phyloP scores from a whole-genome alignment of 176 grass and related monocot genomes.

The Triticum timopheevii region DNA sequence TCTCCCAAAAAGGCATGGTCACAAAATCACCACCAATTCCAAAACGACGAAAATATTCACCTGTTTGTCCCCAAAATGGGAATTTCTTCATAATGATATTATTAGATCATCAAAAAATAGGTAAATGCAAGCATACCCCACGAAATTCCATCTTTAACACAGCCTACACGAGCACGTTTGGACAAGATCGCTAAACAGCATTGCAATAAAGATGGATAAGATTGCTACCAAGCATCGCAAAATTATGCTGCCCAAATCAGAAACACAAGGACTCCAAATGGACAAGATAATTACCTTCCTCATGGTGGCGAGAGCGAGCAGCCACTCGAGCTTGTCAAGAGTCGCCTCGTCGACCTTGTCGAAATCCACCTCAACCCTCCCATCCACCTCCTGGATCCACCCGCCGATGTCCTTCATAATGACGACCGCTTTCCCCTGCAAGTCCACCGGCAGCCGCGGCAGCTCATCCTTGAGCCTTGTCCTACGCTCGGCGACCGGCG shows the following conservation, averaged over 20 bases:
- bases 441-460: constrained; percentile 5
- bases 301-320: background rate
- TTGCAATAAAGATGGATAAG: background rate
- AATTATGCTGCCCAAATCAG: background rate
- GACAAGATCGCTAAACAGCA: background rate
- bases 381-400: constrained; percentile 29
- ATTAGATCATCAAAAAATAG: too few relatives aligned
- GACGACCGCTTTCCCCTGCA: constrained; percentile 26
- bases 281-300: constrained; percentile 27
- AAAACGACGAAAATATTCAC: constrained; percentile 8
- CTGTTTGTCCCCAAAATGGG: background rate
- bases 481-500: constrained; percentile 17
- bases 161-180: background rate
- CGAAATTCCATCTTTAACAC: background rate
- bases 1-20: background rate
- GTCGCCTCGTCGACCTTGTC: constrained; percentile 39
- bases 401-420: constrained; percentile 37
- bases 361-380: constrained; percentile 48
- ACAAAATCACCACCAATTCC: background rate
- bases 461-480: constrained; percentile 3
- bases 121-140: too few relatives aligned
- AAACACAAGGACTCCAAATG: background rate
- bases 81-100: background rate
- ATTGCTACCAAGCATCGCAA: background rate
- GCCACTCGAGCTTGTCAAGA: constrained; percentile 34